A percentile compares a stretch with the other conserved stretches of the same genome.
Evolutionary conservation across 768 basidiomycete species (phyloP).

Genomic region (Dacryopinax spathularia): DNA sequence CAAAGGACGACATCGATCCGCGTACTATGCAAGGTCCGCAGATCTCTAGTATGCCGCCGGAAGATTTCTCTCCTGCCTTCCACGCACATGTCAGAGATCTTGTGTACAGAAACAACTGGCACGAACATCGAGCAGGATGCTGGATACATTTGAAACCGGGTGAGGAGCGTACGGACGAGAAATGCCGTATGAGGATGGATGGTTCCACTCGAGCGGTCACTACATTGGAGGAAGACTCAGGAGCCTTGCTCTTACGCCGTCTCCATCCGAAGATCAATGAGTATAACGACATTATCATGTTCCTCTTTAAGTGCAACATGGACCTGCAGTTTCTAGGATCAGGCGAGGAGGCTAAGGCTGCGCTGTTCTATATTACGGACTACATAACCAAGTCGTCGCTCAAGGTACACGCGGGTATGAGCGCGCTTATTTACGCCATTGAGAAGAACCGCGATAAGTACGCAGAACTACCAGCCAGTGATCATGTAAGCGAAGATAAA

Average conservation of each 20-base stretch:
- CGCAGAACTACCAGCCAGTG: not conserved
- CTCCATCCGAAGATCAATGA: conserved; percentile 33
- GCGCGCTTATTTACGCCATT: not conserved
- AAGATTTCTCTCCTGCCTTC: no score
- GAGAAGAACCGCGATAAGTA: not conserved
- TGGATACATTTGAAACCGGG: conserved; percentile 27
- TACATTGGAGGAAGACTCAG: conserved; percentile 17
- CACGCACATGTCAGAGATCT: not conserved
- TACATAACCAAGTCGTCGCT: conserved; percentile 35
- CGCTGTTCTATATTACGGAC: conserved; percentile 36
- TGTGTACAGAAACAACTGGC: not conserved
- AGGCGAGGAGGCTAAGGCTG: conserved; percentile 29
- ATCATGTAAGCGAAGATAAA: not conserved
- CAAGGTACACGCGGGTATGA: conserved; percentile 26
- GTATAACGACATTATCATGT: conserved; percentile 30
- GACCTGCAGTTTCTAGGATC: conserved; percentile 36
- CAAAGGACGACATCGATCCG: not conserved
- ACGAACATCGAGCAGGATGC: conserved; percentile 24
- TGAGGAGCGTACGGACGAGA: conserved; percentile 20
- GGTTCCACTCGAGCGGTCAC: conserved; percentile 1
- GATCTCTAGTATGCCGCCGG: not conserved
- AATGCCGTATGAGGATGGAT: conserved; percentile 19
- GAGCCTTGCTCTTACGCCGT: conserved; percentile 18
- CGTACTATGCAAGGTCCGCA: not conserved
- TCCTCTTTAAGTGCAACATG: conserved; percentile 31